A percentile compares a stretch with the other conserved stretches of the same genome.
Evolutionary conservation across 1,284 basidiomycete genomes (phyloP).

Genomic region (Stygiomarasmius scandens): DNA sequence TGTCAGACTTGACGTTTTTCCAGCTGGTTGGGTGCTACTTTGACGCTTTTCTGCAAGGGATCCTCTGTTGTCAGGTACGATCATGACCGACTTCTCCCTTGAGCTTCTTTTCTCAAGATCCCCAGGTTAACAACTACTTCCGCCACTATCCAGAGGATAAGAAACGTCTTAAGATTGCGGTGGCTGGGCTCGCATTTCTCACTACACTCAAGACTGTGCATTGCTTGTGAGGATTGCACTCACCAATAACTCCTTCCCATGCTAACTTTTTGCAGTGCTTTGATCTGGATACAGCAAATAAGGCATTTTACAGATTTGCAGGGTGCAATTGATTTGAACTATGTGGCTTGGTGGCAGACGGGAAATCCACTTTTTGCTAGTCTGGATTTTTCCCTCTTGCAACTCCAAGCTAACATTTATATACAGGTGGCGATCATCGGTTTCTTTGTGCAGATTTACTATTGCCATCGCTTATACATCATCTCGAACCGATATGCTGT

Average conservation of each 20-base stretch:
- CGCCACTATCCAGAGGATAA: constrained; percentile 30
- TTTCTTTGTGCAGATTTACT: constrained; percentile 34
- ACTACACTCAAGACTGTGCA: constrained; percentile 34
- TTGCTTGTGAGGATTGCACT: constrained; percentile 27
- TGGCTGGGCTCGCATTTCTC: constrained; percentile 27
- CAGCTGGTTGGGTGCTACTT: constrained; percentile 33
- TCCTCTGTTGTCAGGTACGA: constrained; percentile 33
- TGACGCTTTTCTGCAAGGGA: constrained; percentile 35
- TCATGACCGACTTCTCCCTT: not conserved
- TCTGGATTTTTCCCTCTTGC: not conserved
- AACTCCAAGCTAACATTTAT: not conserved
- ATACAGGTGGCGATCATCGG: constrained; percentile 34
- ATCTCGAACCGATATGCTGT: constrained; percentile 27
- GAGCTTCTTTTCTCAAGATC: not conserved
- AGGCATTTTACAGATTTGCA: constrained; percentile 29
- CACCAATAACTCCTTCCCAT: too few species aligned
- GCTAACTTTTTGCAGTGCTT: constrained; percentile 28
- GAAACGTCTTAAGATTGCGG: constrained; percentile 23
- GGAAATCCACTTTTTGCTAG: constrained; percentile 9
- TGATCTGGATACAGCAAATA: constrained; percentile 35
- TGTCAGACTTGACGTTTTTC: not conserved
- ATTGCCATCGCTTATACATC: constrained; percentile 29
- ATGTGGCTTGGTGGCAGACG: constrained; percentile 35
- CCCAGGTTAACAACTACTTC: constrained; percentile 34
- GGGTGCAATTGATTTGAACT: constrained; percentile 32